Evolutionary conservation across 345 rosid genomes (phyloP).

Genomic region (Passiflora organensis): DNA sequence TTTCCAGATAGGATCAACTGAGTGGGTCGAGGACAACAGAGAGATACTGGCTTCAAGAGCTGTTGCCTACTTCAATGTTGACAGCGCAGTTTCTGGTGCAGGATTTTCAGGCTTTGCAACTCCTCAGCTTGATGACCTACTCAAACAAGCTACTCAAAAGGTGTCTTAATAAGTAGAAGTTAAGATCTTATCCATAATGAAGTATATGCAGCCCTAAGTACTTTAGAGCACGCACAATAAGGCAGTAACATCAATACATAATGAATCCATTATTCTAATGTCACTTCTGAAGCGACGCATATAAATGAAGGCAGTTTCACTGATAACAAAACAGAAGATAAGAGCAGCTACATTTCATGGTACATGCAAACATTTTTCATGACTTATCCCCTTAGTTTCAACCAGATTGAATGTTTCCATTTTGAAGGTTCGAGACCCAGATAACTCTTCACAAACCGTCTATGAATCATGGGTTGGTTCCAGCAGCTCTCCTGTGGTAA

Average conservation of each 20-base stretch:
- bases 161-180: conserved; percentile 26
- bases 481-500: conserved; percentile 41
- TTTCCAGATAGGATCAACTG: conserved; percentile 77
- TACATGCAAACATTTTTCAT: not conserved
- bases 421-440: conserved; percentile 70
- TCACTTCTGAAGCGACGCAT: not conserved
- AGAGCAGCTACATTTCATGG: not conserved
- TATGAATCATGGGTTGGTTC: conserved; percentile 60
- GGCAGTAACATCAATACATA: not conserved
- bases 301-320: not conserved
- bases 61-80: conserved; percentile 76
- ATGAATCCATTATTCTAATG: not conserved
- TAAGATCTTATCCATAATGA: no score
- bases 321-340: not conserved
- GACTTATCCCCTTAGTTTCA: conserved; percentile 11
- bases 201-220: not conserved
- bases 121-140: conserved; percentile 75
- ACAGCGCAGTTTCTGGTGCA: conserved; percentile 52
- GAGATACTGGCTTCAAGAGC: conserved; percentile 60
- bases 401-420: conserved; percentile 1
- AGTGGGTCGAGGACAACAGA: conserved; percentile 90
- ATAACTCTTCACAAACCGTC: conserved; percentile 59
- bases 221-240: not conserved
- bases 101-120: conserved; percentile 66
- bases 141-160: conserved; percentile 55